phyloP scores from a whole-genome alignment of 2,329 filamentous ascomycete genomes.

The Neofusicoccum laricinum region DNA sequence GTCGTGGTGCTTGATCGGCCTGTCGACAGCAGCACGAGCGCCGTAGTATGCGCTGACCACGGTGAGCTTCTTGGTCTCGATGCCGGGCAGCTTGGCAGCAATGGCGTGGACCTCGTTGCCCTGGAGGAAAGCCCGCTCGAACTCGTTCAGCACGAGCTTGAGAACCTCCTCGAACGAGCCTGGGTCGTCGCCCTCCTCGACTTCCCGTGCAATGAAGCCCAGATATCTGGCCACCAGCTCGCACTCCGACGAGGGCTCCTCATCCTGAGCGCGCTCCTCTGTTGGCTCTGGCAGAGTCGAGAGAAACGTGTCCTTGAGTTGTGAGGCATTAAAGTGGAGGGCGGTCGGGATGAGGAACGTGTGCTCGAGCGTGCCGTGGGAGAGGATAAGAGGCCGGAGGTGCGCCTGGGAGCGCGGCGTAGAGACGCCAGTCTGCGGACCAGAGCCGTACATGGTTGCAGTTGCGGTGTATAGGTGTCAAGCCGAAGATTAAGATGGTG shows the following conservation, averaged over 20 bases:
- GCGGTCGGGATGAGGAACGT: slow-evolving; percentile 93
- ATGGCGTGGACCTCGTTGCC: slow-evolving; percentile 96
- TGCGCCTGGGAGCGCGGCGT: slow-evolving; percentile 93
- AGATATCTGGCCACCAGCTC: slow-evolving; percentile 94
- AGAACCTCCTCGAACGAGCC: slow-evolving; percentile 90
- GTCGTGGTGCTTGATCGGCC: slow-evolving; percentile 86
- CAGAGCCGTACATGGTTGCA: slow-evolving; percentile 76
- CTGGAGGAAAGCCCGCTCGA: slow-evolving; percentile 89
- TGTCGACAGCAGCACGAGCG: slow-evolving; percentile 77
- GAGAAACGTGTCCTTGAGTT: slow-evolving; percentile 88
- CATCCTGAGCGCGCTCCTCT: slow-evolving; percentile 95
- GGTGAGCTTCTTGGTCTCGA: slow-evolving; percentile 85
- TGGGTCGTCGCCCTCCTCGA: slow-evolving; percentile 89
- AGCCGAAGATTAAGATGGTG: background rate
- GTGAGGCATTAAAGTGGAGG: slow-evolving; percentile 92
- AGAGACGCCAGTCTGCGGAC: slow-evolving; percentile 91
- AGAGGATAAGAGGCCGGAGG: slow-evolving; percentile 83
- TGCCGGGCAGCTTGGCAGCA: slow-evolving; percentile 80
- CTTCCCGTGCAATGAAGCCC: slow-evolving; percentile 81
- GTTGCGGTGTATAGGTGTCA: slow-evolving; percentile 21
- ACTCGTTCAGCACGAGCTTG: slow-evolving; percentile 90
- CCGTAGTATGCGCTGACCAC: slow-evolving; percentile 91
- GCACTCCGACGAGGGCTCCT: slow-evolving; percentile 93
- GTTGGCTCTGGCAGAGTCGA: slow-evolving; percentile 84
- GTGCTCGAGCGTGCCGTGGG: slow-evolving; percentile 93